phyloP scores from a whole-genome alignment of 2,329 filamentous ascomycete genomes.

The Biscogniauxia mediterranea region DNA sequence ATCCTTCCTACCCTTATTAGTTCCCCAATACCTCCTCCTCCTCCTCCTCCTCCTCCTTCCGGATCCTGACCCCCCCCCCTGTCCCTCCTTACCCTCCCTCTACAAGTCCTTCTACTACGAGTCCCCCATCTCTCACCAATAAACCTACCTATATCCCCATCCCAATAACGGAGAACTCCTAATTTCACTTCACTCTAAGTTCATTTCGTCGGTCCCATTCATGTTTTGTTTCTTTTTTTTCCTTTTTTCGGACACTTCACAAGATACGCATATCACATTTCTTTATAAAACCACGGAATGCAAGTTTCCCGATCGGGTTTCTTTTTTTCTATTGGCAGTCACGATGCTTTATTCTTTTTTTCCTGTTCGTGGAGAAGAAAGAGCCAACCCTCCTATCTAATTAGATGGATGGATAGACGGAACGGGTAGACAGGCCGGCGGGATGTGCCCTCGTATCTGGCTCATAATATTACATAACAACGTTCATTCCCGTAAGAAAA shows the following conservation, averaged over 20 bases:
- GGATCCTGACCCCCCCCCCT: too few species aligned
- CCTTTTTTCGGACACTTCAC: background rate
- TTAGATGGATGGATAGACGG: background rate
- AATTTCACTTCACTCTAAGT: too few species aligned
- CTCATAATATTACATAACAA: background rate
- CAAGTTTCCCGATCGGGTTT: background rate
- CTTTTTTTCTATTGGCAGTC: background rate
- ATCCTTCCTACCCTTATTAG: too few species aligned
- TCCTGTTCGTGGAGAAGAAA: background rate
- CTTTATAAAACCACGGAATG: background rate
- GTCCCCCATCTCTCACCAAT: too few species aligned
- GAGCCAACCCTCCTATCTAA: background rate
- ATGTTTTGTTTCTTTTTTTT: too few species aligned
- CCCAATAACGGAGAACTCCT: too few species aligned
- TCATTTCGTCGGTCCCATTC: too few species aligned
- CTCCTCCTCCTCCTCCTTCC: too few species aligned
- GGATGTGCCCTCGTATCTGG: background rate
- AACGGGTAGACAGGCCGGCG: background rate
- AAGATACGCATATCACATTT: background rate
- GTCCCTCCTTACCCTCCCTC: too few species aligned
- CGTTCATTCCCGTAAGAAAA: background rate
- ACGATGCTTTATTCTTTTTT: background rate
- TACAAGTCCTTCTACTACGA: too few species aligned
- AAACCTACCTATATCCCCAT: too few species aligned
- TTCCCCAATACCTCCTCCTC: too few species aligned